Evolutionary conservation across 2,329 filamentous ascomycete genomes (phyloP).

Genomic region (Penicillium sp.): DNA sequence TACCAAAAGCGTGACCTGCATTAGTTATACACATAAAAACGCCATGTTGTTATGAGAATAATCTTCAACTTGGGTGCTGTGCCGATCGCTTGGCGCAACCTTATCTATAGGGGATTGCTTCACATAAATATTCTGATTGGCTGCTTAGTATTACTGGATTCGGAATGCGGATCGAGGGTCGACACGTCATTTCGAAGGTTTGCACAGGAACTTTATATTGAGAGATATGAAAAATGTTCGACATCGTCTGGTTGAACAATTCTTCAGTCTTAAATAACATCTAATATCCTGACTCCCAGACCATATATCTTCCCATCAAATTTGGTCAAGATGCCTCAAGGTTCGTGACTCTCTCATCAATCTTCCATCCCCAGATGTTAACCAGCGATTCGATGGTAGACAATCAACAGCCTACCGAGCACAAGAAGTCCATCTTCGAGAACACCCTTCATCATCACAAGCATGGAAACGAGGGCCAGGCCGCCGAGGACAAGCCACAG

Average conservation of each 20-base stretch:
- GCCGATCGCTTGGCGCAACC: too few species aligned
- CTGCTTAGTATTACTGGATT: not conserved
- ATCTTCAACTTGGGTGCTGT: too few species aligned
- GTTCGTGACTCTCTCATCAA: not conserved
- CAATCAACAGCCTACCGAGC: not conserved
- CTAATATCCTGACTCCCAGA: not conserved
- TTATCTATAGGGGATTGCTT: too few species aligned
- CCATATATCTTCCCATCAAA: not conserved
- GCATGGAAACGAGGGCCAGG: not conserved
- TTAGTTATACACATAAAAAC: too few species aligned
- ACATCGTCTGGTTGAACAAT: not conserved
- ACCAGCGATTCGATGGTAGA: constrained; percentile 31
- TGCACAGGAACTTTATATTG: not conserved
- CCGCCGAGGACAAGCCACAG: not conserved
- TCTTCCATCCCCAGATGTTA: not conserved
- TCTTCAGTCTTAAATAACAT: not conserved
- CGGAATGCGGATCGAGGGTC: not conserved
- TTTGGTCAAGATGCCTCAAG: not conserved
- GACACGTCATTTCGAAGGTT: not conserved
- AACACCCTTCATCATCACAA: not conserved
- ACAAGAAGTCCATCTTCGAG: not conserved
- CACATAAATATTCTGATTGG: not conserved
- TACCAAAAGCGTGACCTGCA: too few species aligned
- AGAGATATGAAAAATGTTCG: not conserved
- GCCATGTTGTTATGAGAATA: too few species aligned